Evolutionary conservation across 129 eudicot species (phyloP).

Genomic region (Arctium lappa): DNA sequence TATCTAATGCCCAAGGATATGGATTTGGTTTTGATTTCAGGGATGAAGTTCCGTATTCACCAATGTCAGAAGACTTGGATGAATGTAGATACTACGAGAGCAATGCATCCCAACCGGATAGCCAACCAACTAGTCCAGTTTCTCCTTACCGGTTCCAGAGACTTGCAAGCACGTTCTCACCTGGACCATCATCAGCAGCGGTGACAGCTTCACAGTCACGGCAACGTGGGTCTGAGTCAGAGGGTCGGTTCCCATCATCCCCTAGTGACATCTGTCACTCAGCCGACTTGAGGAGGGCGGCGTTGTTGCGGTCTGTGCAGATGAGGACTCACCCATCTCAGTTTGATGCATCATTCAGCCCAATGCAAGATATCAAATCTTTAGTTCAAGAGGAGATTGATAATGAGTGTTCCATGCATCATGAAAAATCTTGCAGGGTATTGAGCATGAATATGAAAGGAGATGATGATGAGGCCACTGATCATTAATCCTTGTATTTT

Average conservation of each 20-base stretch:
- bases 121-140: slow-evolving; percentile 87
- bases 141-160: slow-evolving; percentile 81
- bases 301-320: slow-evolving; percentile 87
- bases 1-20: background rate
- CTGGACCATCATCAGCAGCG: slow-evolving; percentile 41
- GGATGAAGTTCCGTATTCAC: slow-evolving; percentile 87
- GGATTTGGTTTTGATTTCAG: slow-evolving; percentile 32
- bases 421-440: slow-evolving; percentile 52
- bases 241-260: slow-evolving; percentile 91
- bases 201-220: slow-evolving; percentile 56
- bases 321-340: slow-evolving; percentile 71
- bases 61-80: slow-evolving; percentile 93
- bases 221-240: slow-evolving; percentile 73
- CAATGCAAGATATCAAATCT: slow-evolving; percentile 56
- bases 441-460: slow-evolving; percentile 40
- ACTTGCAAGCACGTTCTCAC: slow-evolving; percentile 39
- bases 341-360: slow-evolving; percentile 39
- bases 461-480: slow-evolving; percentile 36
- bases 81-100: slow-evolving; percentile 69
- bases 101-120: slow-evolving; percentile 63
- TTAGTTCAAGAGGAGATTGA: slow-evolving; percentile 45
- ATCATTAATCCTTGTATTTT: background rate
- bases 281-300: slow-evolving; percentile 87
- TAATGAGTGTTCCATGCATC: slow-evolving; percentile 39
- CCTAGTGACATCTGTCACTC: slow-evolving; percentile 98